Evolutionary conservation across 345 rosid genomes (phyloP), one percentile per base, ranked within the genome.

Genomic region (Cardamine resedifolia): DNA sequence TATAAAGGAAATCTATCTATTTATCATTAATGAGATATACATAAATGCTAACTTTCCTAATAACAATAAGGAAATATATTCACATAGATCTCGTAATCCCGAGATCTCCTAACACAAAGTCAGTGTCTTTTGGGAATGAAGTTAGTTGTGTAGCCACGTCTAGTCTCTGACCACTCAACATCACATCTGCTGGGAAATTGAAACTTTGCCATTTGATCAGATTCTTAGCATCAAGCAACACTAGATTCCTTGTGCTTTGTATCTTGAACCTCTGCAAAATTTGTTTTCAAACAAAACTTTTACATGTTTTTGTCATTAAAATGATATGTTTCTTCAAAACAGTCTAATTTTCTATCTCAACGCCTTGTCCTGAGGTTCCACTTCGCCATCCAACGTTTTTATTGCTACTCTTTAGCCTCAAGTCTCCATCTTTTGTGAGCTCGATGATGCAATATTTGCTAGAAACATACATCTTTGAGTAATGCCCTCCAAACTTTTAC

Each of bases 401-500:
- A 16, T 82, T 76, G 1, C 44, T 77, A 33, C 95, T 87, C 81
- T 78, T 89, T 30, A 90, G 59, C 58, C 75, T 90, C 62, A 94
- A 84, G 79, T 94, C 96, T 36, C 97, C 98, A 21, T 82, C 82
- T 41, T 78, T 31, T 0, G 90, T 77, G 14, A 94, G 85, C 78
- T 89, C 84, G 12, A 90, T 77, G 20, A 85, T 79, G 49, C 98
- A 94, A n/a, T n/a, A n/a, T 56, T 70, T 73, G 20, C 78, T 91
- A 20, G 77, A 55, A 16, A 78, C 79, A 67, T 76, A 83, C 73
- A 89, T 85, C 30, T 66, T 77, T 10, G 85, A 84, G 80, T 86
- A 88, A 77, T 94, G 98, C 0, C 97, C 97, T 27, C 98, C 98
- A 92, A 34, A 88, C 98, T 86, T 71, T 87, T 34, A 86, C 89